Evolutionary conservation across 169 alveolate genomes (phyloP).

Genomic region (Theileria sp.): DNA sequence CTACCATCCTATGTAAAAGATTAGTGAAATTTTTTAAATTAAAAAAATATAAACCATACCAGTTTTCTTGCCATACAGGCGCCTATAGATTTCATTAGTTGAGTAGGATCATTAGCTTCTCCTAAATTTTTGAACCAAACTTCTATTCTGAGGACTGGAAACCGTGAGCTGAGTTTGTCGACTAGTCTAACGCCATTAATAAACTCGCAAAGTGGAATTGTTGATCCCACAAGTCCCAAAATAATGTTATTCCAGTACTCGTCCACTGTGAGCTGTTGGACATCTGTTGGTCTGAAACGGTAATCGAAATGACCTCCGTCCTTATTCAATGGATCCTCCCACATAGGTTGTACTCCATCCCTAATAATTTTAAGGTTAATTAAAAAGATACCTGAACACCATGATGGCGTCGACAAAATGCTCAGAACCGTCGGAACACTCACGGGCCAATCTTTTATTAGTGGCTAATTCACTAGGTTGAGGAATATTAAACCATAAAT

Average conservation of each 20-base stretch:
- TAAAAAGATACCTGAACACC: conserved; percentile 46
- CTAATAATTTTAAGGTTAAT: conserved; percentile 19
- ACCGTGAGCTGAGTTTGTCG: conserved; percentile 51
- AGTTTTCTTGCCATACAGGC: conserved; percentile 66
- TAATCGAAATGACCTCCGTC: conserved; percentile 83
- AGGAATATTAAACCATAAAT: conserved; percentile 76
- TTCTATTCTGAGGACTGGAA: conserved; percentile 65
- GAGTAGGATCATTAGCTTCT: conserved; percentile 54
- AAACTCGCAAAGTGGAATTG: conserved; percentile 68
- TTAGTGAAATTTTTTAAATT: not conserved
- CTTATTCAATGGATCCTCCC: conserved; percentile 83
- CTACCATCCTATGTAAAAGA: conserved; percentile 49
- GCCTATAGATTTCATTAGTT: conserved; percentile 60
- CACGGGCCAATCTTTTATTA: conserved; percentile 63
- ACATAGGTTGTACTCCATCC: conserved; percentile 83
- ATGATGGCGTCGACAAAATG: conserved; percentile 77
- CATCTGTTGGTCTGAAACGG: conserved; percentile 77
- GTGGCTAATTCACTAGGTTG: conserved; percentile 78
- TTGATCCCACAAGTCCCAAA: conserved; percentile 78
- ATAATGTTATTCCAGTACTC: conserved; percentile 83
- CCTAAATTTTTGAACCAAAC: conserved; percentile 68
- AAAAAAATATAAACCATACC: conserved; percentile 16
- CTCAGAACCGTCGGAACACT: conserved; percentile 70
- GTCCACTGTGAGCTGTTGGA: conserved; percentile 70
- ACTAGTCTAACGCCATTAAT: conserved; percentile 80